Evolutionary conservation across 1,284 basidiomycete species (phyloP), one percentile per base, ranked within the genome.

Genomic region (Anthracocystis walkeri): DNA sequence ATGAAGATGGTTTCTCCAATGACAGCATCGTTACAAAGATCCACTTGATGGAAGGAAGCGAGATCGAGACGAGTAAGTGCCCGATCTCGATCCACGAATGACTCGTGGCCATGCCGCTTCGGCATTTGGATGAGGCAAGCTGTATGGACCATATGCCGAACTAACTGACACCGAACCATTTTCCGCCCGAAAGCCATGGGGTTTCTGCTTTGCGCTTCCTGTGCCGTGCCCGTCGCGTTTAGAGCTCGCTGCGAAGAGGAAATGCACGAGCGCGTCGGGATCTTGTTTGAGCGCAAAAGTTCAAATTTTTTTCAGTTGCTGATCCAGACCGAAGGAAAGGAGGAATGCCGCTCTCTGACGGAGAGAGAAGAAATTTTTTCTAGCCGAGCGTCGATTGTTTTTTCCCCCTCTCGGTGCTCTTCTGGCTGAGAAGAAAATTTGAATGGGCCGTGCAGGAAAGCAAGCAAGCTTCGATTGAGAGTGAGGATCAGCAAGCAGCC

Each of bases 301-400:
- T 57, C n/a, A 38, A 58, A 49, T n/a, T 45, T 45, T 55, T 53
- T 42, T 23, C n/a, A n/a, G n/a, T n/a, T n/a, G n/a, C n/a, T n/a
- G n/a, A n/a, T 48, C n/a, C 48, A n/a, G 29, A 14, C 11, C 29
- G 27, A 31, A n/a, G 7, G 3, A n/a, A 20, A 38, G 49, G 7
- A 38, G 12, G 27, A 16, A 41, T 38, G 31, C 50, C 50, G 50
- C 21, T 38, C n/a, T 45, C 11, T n/a, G n/a, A n/a, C 35, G 40
- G 52, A 11, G 12, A 10, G 1, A 42, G 4, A 21, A 1, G 4
- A 53, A 53, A 53, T 29, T 4, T 14, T 46, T 38, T 31, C 54
- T 46, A 25, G 10, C 25, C 55, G 45, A 48, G 55, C 45, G 45
- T 40, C 55, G 55, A 46, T 46, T 56, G 44, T 54, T 25, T 33